Evolutionary conservation across 2,329 filamentous ascomycete genomes (phyloP).

Genomic region (Raffaelea ambrosiae): DNA sequence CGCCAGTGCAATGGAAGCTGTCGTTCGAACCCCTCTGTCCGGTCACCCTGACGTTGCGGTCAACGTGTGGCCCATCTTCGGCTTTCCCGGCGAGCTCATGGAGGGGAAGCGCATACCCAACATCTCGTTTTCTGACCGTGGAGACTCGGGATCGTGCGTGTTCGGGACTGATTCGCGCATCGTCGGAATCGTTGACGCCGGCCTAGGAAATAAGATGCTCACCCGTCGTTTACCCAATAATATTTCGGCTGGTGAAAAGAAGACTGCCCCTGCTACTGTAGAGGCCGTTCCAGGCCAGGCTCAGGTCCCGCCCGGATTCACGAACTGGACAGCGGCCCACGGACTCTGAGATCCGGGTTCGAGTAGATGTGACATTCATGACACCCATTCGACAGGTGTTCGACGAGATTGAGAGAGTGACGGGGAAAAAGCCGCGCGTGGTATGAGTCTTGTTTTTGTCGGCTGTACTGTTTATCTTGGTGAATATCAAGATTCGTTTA

Average conservation of each 20-base stretch:
- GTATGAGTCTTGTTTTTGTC: background rate
- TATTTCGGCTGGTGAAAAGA: conserved; percentile 1
- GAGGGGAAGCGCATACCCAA: background rate
- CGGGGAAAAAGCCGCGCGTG: background rate
- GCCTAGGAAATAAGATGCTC: background rate
- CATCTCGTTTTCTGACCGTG: background rate
- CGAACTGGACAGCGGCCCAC: no score
- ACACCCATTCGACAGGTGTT: background rate
- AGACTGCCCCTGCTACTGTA: no score
- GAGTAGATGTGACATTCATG: background rate
- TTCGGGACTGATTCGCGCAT: background rate
- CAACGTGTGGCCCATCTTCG: background rate
- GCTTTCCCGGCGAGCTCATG: background rate
- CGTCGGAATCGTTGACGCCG: background rate
- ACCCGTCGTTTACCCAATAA: background rate
- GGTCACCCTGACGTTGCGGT: background rate
- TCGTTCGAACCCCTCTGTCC: background rate
- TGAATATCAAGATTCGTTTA: no score
- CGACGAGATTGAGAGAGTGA: background rate
- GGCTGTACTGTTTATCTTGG: no score
- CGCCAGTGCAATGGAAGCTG: background rate
- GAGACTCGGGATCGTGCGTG: background rate
- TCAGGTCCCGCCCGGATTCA: no score
- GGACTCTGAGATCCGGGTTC: no score
- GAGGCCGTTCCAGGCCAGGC: no score